phyloP scores from a whole-genome alignment of 2,329 filamentous ascomycete species.

The Cladosporium phlei region DNA sequence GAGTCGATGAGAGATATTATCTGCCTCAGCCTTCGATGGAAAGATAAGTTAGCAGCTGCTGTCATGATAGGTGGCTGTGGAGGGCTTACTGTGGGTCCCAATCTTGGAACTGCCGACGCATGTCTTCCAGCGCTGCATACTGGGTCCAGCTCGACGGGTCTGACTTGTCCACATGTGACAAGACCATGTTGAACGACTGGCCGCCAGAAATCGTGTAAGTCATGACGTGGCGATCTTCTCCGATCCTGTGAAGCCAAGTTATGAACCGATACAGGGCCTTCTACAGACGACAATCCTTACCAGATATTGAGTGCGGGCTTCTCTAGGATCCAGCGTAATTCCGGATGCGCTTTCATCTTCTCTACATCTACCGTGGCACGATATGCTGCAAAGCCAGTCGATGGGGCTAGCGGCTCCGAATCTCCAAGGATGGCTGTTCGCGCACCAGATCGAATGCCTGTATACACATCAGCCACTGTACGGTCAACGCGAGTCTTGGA shows the following conservation, averaged over 20 bases:
- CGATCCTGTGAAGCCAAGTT: background rate
- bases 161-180: background rate
- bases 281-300: background rate
- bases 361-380: no score
- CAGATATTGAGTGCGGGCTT: background rate
- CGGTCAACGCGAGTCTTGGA: no score
- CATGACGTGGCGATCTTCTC: background rate
- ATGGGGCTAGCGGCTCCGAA: no score
- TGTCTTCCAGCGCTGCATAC: background rate
- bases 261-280: background rate
- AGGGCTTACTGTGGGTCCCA: background rate
- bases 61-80: background rate
- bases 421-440: no score
- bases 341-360: no score
- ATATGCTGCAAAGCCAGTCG: no score
- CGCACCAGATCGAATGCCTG: no score
- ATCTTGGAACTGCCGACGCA: background rate
- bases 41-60: background rate
- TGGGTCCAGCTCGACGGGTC: background rate
- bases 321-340: background rate
- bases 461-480: no score
- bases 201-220: background rate
- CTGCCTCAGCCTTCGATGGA: background rate
- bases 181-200: background rate
- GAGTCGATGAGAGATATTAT: background rate